phyloP scores from a whole-genome alignment of 495 filamentous ascomycete species.

The Halenospora varia region DNA sequence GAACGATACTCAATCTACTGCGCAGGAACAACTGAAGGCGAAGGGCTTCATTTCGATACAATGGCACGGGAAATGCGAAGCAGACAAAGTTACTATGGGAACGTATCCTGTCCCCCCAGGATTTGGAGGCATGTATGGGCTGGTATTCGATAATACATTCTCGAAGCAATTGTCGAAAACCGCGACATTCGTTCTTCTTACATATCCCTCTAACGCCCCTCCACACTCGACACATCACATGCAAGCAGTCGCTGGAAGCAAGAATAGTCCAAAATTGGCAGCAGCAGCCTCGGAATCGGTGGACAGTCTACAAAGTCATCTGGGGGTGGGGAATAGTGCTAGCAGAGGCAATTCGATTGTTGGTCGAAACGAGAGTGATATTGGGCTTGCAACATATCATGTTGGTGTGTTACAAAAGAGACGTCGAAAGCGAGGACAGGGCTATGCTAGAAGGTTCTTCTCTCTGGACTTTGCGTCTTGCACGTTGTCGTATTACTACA shows the following conservation, averaged over 20 bases:
- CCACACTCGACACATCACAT: conserved; percentile 61
- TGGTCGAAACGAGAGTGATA: conserved; percentile 19
- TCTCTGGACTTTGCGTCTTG: conserved; percentile 88
- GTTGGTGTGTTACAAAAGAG: conserved; percentile 84
- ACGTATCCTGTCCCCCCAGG: conserved; percentile 71
- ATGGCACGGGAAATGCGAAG: conserved; percentile 93
- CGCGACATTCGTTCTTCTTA: conserved; percentile 88
- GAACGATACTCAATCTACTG: conserved; percentile 51
- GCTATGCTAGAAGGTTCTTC: conserved; percentile 89
- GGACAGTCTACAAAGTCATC: conserved; percentile 53
- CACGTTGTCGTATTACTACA: conserved; percentile 93
- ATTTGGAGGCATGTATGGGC: conserved; percentile 87
- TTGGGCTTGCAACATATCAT: conserved; percentile 49
- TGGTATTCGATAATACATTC: conserved; percentile 98
- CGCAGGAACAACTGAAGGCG: conserved; percentile 74
- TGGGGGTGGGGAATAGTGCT: conserved; percentile 3
- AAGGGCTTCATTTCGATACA: conserved; percentile 83
- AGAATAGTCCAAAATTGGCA: conserved; percentile 33
- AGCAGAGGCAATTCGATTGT: conserved; percentile 21
- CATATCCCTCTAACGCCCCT: conserved; percentile 79
- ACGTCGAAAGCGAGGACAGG: conserved; percentile 86
- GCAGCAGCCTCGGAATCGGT: conserved; percentile 43
- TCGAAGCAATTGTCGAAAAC: conserved; percentile 94
- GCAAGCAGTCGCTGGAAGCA: conserved; percentile 39
- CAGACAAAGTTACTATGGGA: conserved; percentile 91